phyloP scores from a whole-genome alignment of 202 grass and related monocot species.

The Zizania palustris region DNA sequence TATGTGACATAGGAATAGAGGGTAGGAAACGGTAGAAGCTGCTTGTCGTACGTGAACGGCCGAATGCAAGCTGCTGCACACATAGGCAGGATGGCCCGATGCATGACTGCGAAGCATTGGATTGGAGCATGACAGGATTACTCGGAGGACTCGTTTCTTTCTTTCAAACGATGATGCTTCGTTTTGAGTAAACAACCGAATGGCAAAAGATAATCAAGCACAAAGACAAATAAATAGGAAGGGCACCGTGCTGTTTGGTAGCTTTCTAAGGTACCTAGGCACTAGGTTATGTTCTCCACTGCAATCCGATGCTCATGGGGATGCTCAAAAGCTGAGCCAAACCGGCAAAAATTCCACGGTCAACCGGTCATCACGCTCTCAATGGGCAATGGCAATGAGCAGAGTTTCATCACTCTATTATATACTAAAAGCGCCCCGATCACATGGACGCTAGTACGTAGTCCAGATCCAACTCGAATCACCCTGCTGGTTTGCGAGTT shows the following conservation, averaged over 20 bases:
- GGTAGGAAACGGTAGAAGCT: neutral
- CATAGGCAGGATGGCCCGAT: neutral
- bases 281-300: neutral
- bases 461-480: neutral
- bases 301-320: neutral
- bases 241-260: slow-evolving; percentile 10
- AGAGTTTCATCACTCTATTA: neutral
- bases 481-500: neutral
- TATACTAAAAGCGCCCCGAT: neutral
- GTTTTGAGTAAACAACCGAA: neutral
- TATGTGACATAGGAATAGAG: neutral
- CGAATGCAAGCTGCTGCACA: neutral
- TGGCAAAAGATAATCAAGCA: neutral
- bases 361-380: neutral
- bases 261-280: slow-evolving; percentile 47
- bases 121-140: slow-evolving; percentile 3
- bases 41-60: neutral
- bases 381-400: neutral
- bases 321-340: slow-evolving; percentile 16
- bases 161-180: neutral
- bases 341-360: slow-evolving; percentile 22
- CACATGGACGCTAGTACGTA: neutral
- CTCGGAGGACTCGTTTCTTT: neutral
- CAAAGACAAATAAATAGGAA: slow-evolving; percentile 28
- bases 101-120: neutral